Conservation (phyloP, 2,329 filamentous ascomycete species). For the Drechmeria coniospora region DNA sequence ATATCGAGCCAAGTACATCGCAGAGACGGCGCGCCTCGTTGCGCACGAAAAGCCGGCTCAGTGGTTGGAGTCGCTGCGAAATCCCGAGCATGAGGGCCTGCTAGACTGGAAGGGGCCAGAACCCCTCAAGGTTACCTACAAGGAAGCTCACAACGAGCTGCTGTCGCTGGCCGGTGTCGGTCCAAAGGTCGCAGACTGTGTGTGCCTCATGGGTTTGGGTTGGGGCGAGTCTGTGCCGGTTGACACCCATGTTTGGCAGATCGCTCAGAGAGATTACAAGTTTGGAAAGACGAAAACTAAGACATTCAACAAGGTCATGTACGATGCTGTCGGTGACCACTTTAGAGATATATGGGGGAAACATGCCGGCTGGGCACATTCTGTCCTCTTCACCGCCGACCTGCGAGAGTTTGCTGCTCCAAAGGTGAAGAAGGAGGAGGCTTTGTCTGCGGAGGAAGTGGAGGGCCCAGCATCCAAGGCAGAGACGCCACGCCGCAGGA, state of each 20-base stretch:
- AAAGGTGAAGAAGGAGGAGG: conserved; percentile 12
- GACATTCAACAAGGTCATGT: conserved; percentile 75
- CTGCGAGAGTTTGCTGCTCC: conserved; percentile 68
- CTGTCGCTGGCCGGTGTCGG: conserved; percentile 75
- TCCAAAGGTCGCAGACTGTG: conserved; percentile 93
- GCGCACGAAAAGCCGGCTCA: conserved; percentile 46
- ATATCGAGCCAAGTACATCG: conserved; percentile 86
- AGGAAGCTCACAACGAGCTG: conserved; percentile 64
- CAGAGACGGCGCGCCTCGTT: conserved; percentile 67
- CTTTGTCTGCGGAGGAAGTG: conserved; percentile 1
- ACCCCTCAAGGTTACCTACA: conserved; percentile 45
- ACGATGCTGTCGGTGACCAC: conserved; percentile 78
- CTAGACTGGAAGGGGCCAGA: conserved; percentile 21
- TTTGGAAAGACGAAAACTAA: conserved; percentile 76
- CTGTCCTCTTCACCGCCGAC: conserved; percentile 89
- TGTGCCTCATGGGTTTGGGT: conserved; percentile 87
- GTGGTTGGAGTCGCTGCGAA: conserved; percentile 68
- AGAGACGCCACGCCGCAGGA: conserved; percentile 15
- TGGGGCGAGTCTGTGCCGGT: conserved; percentile 94
- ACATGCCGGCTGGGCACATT: conserved; percentile 95
- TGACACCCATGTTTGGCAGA: conserved; percentile 98
- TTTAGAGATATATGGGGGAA: conserved; percentile 83
- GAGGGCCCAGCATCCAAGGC: too few relatives aligned
- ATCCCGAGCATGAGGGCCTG: conserved; percentile 50
- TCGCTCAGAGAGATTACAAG: conserved; percentile 88